These are phyloP conservation scores for Macrolepiota dolichaula DNA, from an alignment of 768 basidiomycete species.

Conservation along the genomic window DNA sequence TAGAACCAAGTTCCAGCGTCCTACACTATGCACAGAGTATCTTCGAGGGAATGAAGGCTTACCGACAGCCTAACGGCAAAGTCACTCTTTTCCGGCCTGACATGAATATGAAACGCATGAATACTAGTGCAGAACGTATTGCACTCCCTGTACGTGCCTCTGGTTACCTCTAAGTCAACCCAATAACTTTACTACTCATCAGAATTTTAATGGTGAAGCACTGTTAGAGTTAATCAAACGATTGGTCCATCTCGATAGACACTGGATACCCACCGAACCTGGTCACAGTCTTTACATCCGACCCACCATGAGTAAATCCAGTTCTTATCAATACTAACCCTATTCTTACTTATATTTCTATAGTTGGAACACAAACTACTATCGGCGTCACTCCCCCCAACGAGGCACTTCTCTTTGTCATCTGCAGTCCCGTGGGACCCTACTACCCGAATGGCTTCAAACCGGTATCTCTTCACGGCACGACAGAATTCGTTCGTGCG, in stretches of 20 bases:
- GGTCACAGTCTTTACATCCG: constrained; percentile 93
- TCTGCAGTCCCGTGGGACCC: constrained; percentile 80
- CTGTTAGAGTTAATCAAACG: constrained; percentile 80
- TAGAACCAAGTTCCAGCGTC: constrained; percentile 79
- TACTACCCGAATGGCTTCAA: constrained; percentile 89
- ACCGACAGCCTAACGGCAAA: constrained; percentile 66
- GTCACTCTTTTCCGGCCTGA: constrained; percentile 90
- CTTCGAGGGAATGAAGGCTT: constrained; percentile 96
- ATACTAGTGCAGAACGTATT: constrained; percentile 72
- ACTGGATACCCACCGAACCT: constrained; percentile 88
- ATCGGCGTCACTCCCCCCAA: constrained; percentile 74
- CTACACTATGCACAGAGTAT: constrained; percentile 91
- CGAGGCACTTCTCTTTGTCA: constrained; percentile 83
- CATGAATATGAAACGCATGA: constrained; percentile 98
- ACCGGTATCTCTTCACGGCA: constrained; percentile 84
- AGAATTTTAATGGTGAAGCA: constrained; percentile 78
- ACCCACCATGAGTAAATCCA: constrained; percentile 52
- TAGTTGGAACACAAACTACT: constrained; percentile 75
- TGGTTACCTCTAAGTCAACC: background rate
- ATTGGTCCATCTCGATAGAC: constrained; percentile 77
- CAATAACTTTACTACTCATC: background rate
- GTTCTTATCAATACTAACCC: background rate
- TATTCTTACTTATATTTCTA: constrained; percentile 9
- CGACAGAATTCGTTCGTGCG: constrained; percentile 80
- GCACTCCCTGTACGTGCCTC: constrained; percentile 63